Percentiles rank a stretch among this genome's conserved stretches.
These are phyloP conservation scores for Wallacemonas collosoma DNA, from an alignment of 208 protist species.

Conservation along the genomic window DNA sequence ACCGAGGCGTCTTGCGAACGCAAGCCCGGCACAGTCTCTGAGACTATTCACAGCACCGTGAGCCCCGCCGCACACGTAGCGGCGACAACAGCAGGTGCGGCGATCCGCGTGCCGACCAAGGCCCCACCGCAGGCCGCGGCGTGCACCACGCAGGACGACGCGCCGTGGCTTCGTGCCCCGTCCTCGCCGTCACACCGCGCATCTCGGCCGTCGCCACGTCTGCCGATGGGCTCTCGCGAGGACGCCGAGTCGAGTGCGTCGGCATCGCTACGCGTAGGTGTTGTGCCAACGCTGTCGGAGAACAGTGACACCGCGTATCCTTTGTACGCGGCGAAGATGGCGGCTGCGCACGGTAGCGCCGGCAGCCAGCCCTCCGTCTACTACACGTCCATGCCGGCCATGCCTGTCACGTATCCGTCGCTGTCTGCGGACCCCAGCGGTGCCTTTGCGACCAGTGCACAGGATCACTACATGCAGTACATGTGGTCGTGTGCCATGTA, in stretches of 20 bases:
- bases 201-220: background rate
- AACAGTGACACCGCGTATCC: no score
- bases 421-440: background rate
- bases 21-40: background rate
- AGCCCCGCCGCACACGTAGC: background rate
- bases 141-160: background rate
- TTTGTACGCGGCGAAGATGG: no score
- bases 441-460: background rate
- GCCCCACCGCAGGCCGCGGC: background rate
- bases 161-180: background rate
- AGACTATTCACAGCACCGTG: no score
- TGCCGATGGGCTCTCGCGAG: background rate
- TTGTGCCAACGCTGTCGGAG: no score
- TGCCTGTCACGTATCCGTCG: background rate
- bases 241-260: no score
- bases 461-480: conserved; percentile 4
- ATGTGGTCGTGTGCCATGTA: conserved; percentile 13
- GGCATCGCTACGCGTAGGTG: no score
- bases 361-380: no score
- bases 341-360: no score
- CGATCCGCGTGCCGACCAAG: no score
- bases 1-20: background rate
- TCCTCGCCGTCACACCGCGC: background rate
- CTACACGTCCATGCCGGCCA: background rate
- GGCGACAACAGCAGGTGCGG: background rate